A percentile compares a stretch with the other conserved stretches of the same genome.
Conservation (phyloP, 2,329 filamentous ascomycete species). For the Pseudogymnoascus sp. region DNA sequence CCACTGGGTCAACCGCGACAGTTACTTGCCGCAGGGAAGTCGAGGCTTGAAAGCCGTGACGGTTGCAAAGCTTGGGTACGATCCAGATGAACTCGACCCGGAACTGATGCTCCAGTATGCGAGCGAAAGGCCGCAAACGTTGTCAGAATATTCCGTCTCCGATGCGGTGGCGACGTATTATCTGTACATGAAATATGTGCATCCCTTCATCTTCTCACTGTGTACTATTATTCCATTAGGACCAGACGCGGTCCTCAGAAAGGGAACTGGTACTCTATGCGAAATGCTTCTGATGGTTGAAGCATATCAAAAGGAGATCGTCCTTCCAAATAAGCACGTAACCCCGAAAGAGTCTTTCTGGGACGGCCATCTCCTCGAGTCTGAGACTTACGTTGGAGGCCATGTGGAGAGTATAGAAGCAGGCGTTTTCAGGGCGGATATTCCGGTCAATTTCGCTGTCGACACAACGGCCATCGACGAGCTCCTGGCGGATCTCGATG, state of each 20-base stretch:
- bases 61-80: slow-evolving; percentile 94
- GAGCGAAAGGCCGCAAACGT: slow-evolving; percentile 80
- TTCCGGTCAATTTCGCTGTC: slow-evolving; percentile 89
- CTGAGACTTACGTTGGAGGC: slow-evolving; percentile 95
- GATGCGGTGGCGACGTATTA: slow-evolving; percentile 99
- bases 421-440: slow-evolving; percentile 92
- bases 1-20: slow-evolving; percentile 97
- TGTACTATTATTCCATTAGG: slow-evolving; percentile 94
- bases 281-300: slow-evolving; percentile 99
- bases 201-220: slow-evolving; percentile 97
- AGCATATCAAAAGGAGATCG: slow-evolving; percentile 84
- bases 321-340: slow-evolving; percentile 93
- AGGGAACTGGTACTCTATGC: slow-evolving; percentile 96
- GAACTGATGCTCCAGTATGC: slow-evolving; percentile 96
- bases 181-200: slow-evolving; percentile 99
- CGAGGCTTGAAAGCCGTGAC: slow-evolving; percentile 96
- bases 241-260: slow-evolving; percentile 85
- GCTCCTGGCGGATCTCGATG: slow-evolving; percentile 76
- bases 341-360: slow-evolving; percentile 89
- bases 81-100: slow-evolving; percentile 94
- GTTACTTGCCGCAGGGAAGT: slow-evolving; percentile 93
- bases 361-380: slow-evolving; percentile 92
- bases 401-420: slow-evolving; percentile 99
- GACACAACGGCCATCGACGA: slow-evolving; percentile 86
- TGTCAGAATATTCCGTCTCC: slow-evolving; percentile 97